Base-by-base conservation (phyloP, 2,329 filamentous ascomycete species). In the Polychaeton citri region DNA sequence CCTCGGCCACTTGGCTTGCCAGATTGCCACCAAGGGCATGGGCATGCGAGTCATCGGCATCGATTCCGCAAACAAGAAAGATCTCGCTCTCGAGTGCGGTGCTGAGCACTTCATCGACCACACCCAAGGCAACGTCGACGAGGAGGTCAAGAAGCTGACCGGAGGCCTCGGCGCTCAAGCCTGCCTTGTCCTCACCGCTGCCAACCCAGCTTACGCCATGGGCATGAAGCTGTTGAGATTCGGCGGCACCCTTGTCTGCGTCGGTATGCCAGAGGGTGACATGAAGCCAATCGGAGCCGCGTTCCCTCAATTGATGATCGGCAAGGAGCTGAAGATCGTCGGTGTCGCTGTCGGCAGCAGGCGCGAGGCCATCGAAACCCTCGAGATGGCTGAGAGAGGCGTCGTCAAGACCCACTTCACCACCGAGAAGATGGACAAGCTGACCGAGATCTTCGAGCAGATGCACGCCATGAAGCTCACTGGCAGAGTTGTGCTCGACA, bases 51-150 rank as follows among this genome's bases (percentile, higher is more conserved):
- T 39, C 6, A 74, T 80, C 38, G 77, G 74, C 18, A 68, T 81
- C 50, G 78, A 81, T 51, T 65, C 73, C 44, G 71, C 68, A 32
- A 69, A 64, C 47, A 81, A 81, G 53, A 69, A 72, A 45, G 86
- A 68, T 9, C 50, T 80, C 2, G 66, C 72, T 7, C 66, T 66
- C 33, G 63, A 69, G 1, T 74, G 65, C n/a, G 77, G 77, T 6
- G 76, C 76, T 0, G 76, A 81, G 50, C 67, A 71, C 44, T 81
- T 81, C 56, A 61, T 81, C 39, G 73, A 78, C 42, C 62, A 80
- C 39, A 71, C 73, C 19, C 63, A 68, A 31, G 66, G 65, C 20
- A 63, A 64, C 9, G 61, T 75, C 5, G 62, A 62, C 4, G 63
- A 65, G 18, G 69, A 75, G 31, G 71, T 81, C 33, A 67, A 69